Evolutionary conservation across 2,329 filamentous ascomycete species (phyloP).

Genomic region (Coniochaeta sp.): DNA sequence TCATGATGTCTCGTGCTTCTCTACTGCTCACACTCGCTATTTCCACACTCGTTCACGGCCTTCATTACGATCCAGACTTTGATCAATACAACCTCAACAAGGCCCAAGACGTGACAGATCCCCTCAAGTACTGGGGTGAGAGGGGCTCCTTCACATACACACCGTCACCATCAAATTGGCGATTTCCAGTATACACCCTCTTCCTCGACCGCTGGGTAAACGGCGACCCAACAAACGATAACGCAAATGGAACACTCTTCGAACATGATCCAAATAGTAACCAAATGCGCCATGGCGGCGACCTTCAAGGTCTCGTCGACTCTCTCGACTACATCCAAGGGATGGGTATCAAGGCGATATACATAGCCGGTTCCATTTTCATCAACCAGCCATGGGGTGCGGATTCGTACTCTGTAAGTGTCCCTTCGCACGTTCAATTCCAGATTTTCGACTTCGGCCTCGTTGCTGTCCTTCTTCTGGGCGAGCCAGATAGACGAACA

Average conservation of each 20-base stretch:
- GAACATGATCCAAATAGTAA: conserved; percentile 51
- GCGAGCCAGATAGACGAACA: background rate
- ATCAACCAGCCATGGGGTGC: conserved; percentile 56
- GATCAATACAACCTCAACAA: conserved; percentile 53
- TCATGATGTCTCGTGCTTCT: conserved; percentile 19
- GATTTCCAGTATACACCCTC: conserved; percentile 38
- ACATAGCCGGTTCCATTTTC: conserved; percentile 51
- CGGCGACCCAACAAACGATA: conserved; percentile 54
- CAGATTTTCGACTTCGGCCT: background rate
- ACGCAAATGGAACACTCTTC: conserved; percentile 50
- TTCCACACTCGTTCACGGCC: conserved; percentile 19
- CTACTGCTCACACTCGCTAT: conserved; percentile 18
- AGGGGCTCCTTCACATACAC: conserved; percentile 39
- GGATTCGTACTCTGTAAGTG: conserved; percentile 37
- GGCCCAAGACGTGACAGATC: conserved; percentile 46
- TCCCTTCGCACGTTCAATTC: conserved; percentile 4
- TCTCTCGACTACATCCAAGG: conserved; percentile 55
- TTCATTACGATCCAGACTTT: conserved; percentile 18
- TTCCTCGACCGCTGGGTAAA: conserved; percentile 56
- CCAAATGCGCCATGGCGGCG: conserved; percentile 55
- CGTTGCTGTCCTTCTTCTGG: background rate
- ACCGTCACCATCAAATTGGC: conserved; percentile 53
- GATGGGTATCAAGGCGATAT: conserved; percentile 53
- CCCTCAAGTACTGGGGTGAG: conserved; percentile 50
- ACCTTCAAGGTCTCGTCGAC: conserved; percentile 45